Base-by-base conservation (phyloP, 2,329 filamentous ascomycete genomes). In the Escovopsis sp. region DNA sequence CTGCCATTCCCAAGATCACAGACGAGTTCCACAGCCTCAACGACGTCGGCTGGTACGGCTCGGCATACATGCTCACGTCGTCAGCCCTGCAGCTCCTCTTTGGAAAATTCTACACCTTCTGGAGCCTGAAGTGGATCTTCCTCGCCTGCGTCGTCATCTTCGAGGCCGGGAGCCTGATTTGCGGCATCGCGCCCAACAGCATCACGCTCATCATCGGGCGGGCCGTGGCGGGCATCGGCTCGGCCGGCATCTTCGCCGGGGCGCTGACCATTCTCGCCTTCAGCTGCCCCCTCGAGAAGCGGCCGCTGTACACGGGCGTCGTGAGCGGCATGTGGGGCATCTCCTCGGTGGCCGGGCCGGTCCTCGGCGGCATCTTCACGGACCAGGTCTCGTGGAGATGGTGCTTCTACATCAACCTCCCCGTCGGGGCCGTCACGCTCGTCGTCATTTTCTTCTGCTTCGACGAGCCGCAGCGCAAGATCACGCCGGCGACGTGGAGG, bases 41-140 rank as follows among this genome's bases (percentile, higher is more conserved):
- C 19, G 62, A 71, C 40, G 61, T 72, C 11, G 64, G 65, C 7
- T 76, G 73, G 72, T 75, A 76, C 48, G 69, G 68, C 4, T 61
- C 66, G 11, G 66, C 66, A 18, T 71, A 63, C 46, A 66, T 69
- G 43, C 52, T 69, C 39, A 64, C 62, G 5, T 48, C 62, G 10
- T 63, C 57, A 1, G 58, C 53, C 37, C 59, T 62, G 47, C 62
- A 65, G 48, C 55, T 59, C 3, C 51, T 54, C 33, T 65, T 56
- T 52, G 63, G 64, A 28, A 67, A 68, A 26, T 55, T 55, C 1
- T 66, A 62, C 49, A 64, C 60, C 34, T 69, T 68, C 50, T 73
- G 72, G 47, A 55, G 62, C 15, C 58, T 73, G 45, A 63, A 62
- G 38, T 61, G 60, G 34, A 60, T 58, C 4, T 74, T 67, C 48